These are phyloP conservation scores for Marchantia paleacea DNA, from an alignment of 225 moss, liverwort and hornwort genomes.

Conservation along the genomic window DNA sequence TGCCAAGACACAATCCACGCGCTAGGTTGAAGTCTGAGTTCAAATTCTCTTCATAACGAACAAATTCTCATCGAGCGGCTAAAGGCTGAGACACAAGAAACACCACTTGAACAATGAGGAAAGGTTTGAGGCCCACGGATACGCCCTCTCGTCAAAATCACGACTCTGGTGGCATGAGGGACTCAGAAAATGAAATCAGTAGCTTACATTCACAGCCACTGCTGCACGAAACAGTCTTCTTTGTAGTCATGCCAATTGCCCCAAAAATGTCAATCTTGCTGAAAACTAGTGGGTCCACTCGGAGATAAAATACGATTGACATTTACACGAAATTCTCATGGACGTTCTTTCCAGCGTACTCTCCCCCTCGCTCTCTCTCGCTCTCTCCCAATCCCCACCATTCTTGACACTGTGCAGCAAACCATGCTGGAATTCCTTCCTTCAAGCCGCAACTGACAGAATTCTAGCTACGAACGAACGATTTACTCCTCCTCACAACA, in stretches of 20 bases:
- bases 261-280: background rate
- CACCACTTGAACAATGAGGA: background rate
- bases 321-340: background rate
- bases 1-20: background rate
- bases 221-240: background rate
- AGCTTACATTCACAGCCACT: background rate
- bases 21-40: background rate
- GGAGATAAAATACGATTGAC: background rate
- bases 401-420: background rate
- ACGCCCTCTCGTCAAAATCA: background rate
- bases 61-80: background rate
- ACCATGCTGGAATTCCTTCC: background rate
- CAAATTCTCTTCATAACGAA: background rate
- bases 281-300: background rate
- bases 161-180: no score
- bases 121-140: background rate
- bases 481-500: background rate
- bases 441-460: background rate
- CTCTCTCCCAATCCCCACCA: background rate
- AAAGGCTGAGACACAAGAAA: background rate
- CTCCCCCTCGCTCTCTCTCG: background rate
- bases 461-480: background rate
- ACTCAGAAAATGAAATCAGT: background rate
- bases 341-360: background rate
- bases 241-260: background rate